Base-by-base conservation (phyloP, 169 alveolate genomes). In the Plasmodium vivax region DNA sequence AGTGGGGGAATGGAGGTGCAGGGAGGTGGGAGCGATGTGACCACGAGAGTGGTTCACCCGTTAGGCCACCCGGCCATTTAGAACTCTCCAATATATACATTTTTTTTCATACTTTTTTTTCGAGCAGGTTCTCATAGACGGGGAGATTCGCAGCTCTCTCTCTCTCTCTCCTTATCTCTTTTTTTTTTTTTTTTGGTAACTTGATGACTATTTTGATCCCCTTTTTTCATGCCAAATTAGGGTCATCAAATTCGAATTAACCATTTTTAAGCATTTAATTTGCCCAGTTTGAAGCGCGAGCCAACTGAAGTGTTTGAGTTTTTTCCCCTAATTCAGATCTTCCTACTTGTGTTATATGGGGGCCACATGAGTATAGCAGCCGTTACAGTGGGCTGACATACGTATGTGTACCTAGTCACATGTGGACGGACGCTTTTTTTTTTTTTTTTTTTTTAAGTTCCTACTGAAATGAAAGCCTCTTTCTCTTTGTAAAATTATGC, bases 101-200 rank as follows among this genome's bases (percentile, higher is more conserved):
- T 82, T 23, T 51, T 30, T 82, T 51, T 51, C 3, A 34, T 34
- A 34, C 41, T 51, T 82, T 51, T 82, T 82, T 82, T 82, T 51
- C n/a, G 43, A 51, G 16, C 74, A 82, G 88, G 88, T 82, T 82
- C 47, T 82, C 88, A 82, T 82, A 82, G 84, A 51, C 54, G n/a
- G 71, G 38, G 36, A 82, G 16, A 45, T 36, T 27, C 12, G 71
- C 51, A 45, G 62, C 71, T 19, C 8, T 51, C 36, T 81, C 2
- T 14, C 6, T 73, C 3, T 16, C 19, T 34, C n/a, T 74, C 3
- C 34, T 34, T n/a, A 8, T 3, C 6, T 38, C 32, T 34, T 6
- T 16, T n/a, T 34, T 32, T 74, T 32, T 34, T 75, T 19, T 75
- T 16, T n/a, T 41, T 75, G 36, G n/a, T 7, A 75, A 51, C 23